Evolutionary conservation across 768 basidiomycete species (phyloP), one percentile per base, ranked within the genome.

Genomic region (Leccinum truebloodii): DNA sequence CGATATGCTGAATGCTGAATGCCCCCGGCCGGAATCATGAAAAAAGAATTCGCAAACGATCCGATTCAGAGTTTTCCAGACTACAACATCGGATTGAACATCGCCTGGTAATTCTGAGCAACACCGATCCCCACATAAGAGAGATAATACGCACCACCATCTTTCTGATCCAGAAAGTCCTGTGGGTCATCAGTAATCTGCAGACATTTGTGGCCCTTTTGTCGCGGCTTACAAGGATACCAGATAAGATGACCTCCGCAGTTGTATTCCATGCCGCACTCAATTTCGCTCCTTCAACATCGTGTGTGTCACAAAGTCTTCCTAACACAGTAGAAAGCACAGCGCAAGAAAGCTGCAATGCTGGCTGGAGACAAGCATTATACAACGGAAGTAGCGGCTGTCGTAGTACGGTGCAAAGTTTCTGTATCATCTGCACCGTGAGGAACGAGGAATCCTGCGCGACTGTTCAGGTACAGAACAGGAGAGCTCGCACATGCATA

Each of bases 191-290:
- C 62, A 72, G 69, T 52, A 37, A 37, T 58, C 13, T 20, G 6
- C 20, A 30, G 30, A 30, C 30, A 18, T 51, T 20, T 26, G 35
- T n/a, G 10, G 13, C 2, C 30, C 32, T 3, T 20, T 32, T 52
- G 8, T 22, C 6, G 37, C 44, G 28, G 63, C 77, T 64, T 64
- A 84, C 83, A 60, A 84, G 67, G 35, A 85, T 61, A 3, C 86
- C 85, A 4, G 86, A 83, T 22, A 88, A 65, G n/a, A 86, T 60
- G 10, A 79, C 75, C 30, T 77, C 65, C 35, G 80, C 77, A 12
- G 80, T 71, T 13, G 58, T 62, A 68, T 85, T 82, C 85, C 86
- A 87, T 3, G 68, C 59, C 5, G 53, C 60, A 48, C 67, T 65
- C 55, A 70, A 59, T 9, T 55, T 63, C 26, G 66, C 61, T 50